These are phyloP conservation scores for Rostrohypoxylon terebratum DNA, from an alignment of 495 filamentous ascomycete species.

Conservation along the genomic window DNA sequence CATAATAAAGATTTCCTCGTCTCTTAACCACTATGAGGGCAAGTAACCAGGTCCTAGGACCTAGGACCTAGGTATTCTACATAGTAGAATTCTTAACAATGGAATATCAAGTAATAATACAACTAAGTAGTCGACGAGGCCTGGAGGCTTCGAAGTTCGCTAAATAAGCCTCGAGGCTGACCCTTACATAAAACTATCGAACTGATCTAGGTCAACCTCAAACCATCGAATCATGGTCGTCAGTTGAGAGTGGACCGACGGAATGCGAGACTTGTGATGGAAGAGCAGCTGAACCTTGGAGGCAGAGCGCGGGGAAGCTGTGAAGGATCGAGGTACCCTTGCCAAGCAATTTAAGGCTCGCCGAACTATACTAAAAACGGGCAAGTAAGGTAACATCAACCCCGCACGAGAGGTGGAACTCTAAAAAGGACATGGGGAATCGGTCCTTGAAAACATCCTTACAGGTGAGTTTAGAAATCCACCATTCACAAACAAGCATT, in stretches of 20 bases:
- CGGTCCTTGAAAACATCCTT: conserved; percentile 33
- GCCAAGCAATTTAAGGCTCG: conserved; percentile 16
- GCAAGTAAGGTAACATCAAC: conserved; percentile 20
- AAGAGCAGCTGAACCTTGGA: background rate
- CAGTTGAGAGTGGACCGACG: conserved; percentile 13
- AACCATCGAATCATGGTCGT: background rate
- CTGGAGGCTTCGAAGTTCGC: background rate
- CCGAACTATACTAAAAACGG: conserved; percentile 2
- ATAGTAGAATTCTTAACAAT: too few species aligned
- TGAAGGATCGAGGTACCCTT: conserved; percentile 24
- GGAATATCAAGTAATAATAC: background rate
- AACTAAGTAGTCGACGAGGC: background rate
- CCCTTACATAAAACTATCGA: background rate
- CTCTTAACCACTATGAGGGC: too few species aligned
- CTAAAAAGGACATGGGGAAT: conserved; percentile 31
- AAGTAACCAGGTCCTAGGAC: too few species aligned
- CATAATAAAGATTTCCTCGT: background rate
- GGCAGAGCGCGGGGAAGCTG: conserved; percentile 25
- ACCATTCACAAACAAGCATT: conserved; percentile 22
- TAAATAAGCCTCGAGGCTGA: background rate
- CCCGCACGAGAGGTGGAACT: conserved; percentile 38
- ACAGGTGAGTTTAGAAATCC: conserved; percentile 20
- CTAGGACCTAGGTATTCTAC: too few species aligned
- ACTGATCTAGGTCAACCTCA: background rate
- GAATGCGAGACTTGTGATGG: conserved; percentile 16